Evolutionary conservation across 129 eudicot species (phyloP).

Genomic region (Centrapalus pauciflorus): DNA sequence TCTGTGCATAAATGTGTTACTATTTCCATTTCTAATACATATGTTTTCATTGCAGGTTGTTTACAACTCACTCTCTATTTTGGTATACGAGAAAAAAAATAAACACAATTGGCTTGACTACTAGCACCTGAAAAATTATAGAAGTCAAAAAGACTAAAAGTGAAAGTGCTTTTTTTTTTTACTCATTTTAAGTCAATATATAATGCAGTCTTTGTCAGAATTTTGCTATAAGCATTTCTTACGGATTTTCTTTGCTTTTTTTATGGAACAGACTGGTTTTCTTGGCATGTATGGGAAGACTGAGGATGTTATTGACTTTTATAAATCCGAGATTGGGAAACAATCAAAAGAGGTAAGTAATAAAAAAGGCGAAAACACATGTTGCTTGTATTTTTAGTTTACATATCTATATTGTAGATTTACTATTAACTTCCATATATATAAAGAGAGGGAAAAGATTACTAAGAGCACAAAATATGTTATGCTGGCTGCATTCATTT

Average conservation of each 20-base stretch:
- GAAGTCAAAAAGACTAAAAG: slow-evolving; percentile 50
- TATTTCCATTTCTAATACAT: slow-evolving; percentile 4
- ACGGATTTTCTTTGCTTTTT: not conserved
- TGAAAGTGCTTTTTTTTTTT: slow-evolving; percentile 50
- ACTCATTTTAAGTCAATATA: not conserved
- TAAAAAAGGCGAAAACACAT: not conserved
- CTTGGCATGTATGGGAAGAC: slow-evolving; percentile 58
- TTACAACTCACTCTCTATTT: slow-evolving; percentile 43
- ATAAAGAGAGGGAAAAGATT: slow-evolving; percentile 50
- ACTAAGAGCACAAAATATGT: slow-evolving; percentile 43
- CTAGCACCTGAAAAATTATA: slow-evolving; percentile 57
- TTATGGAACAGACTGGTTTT: slow-evolving; percentile 49
- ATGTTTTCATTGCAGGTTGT: slow-evolving; percentile 53
- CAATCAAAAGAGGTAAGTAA: slow-evolving; percentile 46
- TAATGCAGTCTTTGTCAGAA: not conserved
- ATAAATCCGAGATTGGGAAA: slow-evolving; percentile 42
- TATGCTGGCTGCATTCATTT: slow-evolving; percentile 82
- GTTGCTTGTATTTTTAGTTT: not conserved
- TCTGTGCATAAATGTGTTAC: no score
- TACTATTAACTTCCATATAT: slow-evolving; percentile 39
- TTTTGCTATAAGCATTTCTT: slow-evolving; percentile 10
- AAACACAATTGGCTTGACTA: slow-evolving; percentile 82
- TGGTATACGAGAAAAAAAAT: slow-evolving; percentile 66
- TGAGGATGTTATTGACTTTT: slow-evolving; percentile 67
- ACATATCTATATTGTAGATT: not conserved